Percentiles rank a stretch among this genome's conserved stretches.
Evolutionary conservation across 2,329 filamentous ascomycete genomes (phyloP).

Genomic region (Aspergillus hiratsukae): DNA sequence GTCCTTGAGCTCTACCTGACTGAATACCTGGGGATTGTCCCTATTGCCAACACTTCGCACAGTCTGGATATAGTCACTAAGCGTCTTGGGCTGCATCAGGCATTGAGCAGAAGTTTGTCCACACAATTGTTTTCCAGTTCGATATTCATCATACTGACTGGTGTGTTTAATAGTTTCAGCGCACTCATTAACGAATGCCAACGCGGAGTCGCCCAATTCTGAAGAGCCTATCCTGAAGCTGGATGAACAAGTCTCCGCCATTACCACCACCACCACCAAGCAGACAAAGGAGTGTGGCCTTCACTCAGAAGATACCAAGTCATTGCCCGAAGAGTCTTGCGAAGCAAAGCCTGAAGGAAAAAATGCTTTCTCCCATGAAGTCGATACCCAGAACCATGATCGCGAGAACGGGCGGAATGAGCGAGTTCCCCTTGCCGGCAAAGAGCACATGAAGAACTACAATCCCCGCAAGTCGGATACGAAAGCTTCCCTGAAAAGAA

Average conservation of each 20-base stretch:
- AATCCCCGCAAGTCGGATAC: not conserved
- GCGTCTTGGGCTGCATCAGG: conserved; percentile 22
- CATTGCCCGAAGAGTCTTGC: not conserved
- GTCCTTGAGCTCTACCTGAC: conserved; percentile 37
- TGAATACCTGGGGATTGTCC: conserved; percentile 34
- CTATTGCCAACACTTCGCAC: conserved; percentile 12
- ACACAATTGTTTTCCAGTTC: not conserved
- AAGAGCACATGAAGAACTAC: not conserved
- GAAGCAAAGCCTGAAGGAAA: not conserved
- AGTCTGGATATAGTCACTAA: conserved; percentile 23
- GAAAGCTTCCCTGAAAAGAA: not conserved
- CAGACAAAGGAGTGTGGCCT: not conserved
- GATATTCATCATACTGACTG: not conserved
- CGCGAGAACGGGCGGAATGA: not conserved
- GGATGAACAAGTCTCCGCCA: not conserved
- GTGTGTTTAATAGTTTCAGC: not conserved
- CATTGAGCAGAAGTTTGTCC: conserved; percentile 23
- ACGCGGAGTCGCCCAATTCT: not conserved
- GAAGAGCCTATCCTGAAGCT: not conserved
- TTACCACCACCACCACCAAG: not conserved
- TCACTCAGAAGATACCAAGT: not conserved
- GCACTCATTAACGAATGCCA: not conserved
- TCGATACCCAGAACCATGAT: not conserved
- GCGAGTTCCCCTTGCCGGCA: not conserved
- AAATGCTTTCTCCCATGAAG: not conserved